phyloP scores from a whole-genome alignment of 2,329 filamentous ascomycete species.

The Fusarium coicis region DNA sequence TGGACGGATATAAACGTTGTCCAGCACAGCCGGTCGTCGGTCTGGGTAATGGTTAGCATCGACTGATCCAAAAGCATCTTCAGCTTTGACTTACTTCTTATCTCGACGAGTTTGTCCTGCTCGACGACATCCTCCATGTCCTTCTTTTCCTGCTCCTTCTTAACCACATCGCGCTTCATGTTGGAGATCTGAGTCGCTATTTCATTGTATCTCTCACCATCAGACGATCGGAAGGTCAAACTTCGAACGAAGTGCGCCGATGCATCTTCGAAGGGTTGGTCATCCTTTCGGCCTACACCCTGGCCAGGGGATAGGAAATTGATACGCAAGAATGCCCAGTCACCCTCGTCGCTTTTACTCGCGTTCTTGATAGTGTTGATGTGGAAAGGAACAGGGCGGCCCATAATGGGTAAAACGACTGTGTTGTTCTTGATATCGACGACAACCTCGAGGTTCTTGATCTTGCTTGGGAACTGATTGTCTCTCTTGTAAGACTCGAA shows the following conservation, averaged over 20 bases:
- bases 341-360: constrained; percentile 95
- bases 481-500: constrained; percentile 99
- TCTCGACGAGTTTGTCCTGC: constrained; percentile 95
- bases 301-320: constrained; percentile 98
- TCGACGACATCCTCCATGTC: constrained; percentile 99
- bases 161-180: constrained; percentile 90
- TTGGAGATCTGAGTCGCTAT: constrained; percentile 95
- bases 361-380: constrained; percentile 99
- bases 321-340: constrained; percentile 93
- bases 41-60: constrained; percentile 67
- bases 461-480: constrained; percentile 85
- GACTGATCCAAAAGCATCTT: background rate
- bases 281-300: constrained; percentile 95
- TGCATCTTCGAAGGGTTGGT: constrained; percentile 97
- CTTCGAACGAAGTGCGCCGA: constrained; percentile 96
- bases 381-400: constrained; percentile 95
- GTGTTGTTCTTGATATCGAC: constrained; percentile 92
- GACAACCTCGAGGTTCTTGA: constrained; percentile 87
- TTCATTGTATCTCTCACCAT: constrained; percentile 87
- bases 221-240: constrained; percentile 91
- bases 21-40: constrained; percentile 87
- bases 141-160: constrained; percentile 98
- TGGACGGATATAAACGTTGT: constrained; percentile 95
- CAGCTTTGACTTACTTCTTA: constrained; percentile 75
- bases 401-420: constrained; percentile 95